phyloP scores from a whole-genome alignment of 768 basidiomycete genomes.

The Leucosporidium scottii region DNA sequence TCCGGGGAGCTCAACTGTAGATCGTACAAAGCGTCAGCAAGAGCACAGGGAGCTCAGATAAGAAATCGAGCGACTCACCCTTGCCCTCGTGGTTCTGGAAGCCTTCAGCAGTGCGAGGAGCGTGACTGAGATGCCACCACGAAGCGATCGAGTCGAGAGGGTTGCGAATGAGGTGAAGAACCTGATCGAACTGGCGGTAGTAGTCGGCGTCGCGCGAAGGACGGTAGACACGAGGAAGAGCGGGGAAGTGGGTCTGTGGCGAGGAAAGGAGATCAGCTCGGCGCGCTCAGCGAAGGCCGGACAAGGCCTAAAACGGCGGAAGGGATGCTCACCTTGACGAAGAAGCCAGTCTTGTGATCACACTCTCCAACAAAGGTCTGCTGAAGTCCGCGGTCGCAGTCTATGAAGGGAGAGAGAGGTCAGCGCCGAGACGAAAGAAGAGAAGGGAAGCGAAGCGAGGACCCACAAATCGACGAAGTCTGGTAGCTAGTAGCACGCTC shows the following conservation, averaged over 20 bases:
- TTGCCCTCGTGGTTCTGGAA: conserved; percentile 16
- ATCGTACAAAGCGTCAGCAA: background rate
- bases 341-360: background rate
- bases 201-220: background rate
- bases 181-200: conserved; percentile 9
- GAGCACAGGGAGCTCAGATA: background rate
- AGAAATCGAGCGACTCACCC: no score
- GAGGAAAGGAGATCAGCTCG: background rate
- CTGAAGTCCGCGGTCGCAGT: conserved; percentile 12
- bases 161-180: conserved; percentile 21
- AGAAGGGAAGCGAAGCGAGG: background rate
- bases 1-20: background rate
- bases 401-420: background rate
- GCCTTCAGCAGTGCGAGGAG: conserved; percentile 4
- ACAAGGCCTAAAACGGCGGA: no score
- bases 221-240: background rate
- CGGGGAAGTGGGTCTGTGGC: conserved; percentile 16
- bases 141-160: conserved; percentile 21
- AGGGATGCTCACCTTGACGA: conserved; percentile 12
- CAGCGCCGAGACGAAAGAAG: background rate
- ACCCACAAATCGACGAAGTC: conserved; percentile 22
- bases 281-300: background rate
- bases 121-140: conserved; percentile 16
- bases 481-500: conserved; percentile 32
- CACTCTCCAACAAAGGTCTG: conserved; percentile 23